A percentile compares a stretch with the other conserved stretches of the same genome.
These are phyloP conservation scores for Clonostachys byssicola DNA, from an alignment of 2,329 filamentous ascomycete genomes.

Conservation along the genomic window DNA sequence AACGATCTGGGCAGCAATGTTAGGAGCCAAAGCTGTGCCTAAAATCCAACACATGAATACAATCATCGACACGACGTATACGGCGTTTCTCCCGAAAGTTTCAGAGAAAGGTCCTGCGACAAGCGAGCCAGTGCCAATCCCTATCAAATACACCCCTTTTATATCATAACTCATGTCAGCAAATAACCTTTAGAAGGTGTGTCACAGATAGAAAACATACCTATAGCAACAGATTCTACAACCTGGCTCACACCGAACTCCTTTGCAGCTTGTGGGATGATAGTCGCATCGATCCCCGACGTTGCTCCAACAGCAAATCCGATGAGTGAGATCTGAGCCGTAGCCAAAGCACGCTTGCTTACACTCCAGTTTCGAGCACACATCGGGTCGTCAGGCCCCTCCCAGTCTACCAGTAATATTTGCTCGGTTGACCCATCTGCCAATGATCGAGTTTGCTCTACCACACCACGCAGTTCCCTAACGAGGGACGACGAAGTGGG, in stretches of 20 bases:
- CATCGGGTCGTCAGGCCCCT: constrained; percentile 28
- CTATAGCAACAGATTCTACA: constrained; percentile 42
- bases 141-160: background rate
- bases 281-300: constrained; percentile 46
- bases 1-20: constrained; percentile 32
- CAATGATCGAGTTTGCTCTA: background rate
- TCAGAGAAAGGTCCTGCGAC: constrained; percentile 32
- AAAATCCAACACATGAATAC: constrained; percentile 40
- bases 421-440: constrained; percentile 8
- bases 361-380: constrained; percentile 40
- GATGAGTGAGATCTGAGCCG: constrained; percentile 37
- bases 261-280: constrained; percentile 34
- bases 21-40: constrained; percentile 34
- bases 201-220: constrained; percentile 7
- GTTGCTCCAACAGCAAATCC: constrained; percentile 45
- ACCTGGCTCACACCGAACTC: constrained; percentile 44
- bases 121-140: constrained; percentile 19
- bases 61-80: constrained; percentile 31
- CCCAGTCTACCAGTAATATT: constrained; percentile 23
- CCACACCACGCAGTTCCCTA: too few relatives aligned
- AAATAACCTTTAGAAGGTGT: constrained; percentile 12
- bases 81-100: constrained; percentile 28
- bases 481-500: too few relatives aligned
- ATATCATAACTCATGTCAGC: constrained; percentile 12
- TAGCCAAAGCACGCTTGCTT: constrained; percentile 26